These are phyloP conservation scores for Leishmania tropica DNA, from an alignment of 208 protist species.

Conservation along the genomic window DNA sequence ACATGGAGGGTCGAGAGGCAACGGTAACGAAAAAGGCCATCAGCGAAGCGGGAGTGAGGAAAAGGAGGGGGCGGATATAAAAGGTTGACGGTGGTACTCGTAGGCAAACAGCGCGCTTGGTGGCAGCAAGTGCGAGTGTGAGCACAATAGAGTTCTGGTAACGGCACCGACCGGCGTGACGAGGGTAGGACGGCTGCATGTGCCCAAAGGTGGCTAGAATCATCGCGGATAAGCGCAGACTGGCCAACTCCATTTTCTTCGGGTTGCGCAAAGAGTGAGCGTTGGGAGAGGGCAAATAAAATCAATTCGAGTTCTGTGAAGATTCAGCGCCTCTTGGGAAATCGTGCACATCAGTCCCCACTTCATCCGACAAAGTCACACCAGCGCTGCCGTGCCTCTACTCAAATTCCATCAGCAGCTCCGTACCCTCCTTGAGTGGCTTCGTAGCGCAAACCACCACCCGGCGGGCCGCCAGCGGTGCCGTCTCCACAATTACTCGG, in stretches of 20 bases:
- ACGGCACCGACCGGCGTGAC: not conserved
- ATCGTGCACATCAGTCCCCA: not conserved
- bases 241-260: not conserved
- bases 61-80: not conserved
- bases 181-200: not conserved
- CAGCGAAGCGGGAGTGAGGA: not conserved
- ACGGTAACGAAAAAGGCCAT: not conserved
- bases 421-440: conserved; percentile 65
- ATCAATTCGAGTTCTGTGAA: not conserved
- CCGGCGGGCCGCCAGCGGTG: conserved; percentile 46
- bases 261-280: not conserved
- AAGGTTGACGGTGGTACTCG: not conserved
- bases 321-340: not conserved
- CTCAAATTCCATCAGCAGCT: conserved; percentile 68
- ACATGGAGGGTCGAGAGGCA: not conserved
- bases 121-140: not conserved
- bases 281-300: not conserved
- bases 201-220: not conserved
- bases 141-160: not conserved
- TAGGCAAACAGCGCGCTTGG: not conserved
- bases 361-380: not conserved
- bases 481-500: conserved; percentile 60
- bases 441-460: conserved; percentile 77
- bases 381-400: not conserved
- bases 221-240: not conserved